Evolutionary conservation across 495 filamentous ascomycete species (phyloP).

Genomic region (Trichoderma virens): DNA sequence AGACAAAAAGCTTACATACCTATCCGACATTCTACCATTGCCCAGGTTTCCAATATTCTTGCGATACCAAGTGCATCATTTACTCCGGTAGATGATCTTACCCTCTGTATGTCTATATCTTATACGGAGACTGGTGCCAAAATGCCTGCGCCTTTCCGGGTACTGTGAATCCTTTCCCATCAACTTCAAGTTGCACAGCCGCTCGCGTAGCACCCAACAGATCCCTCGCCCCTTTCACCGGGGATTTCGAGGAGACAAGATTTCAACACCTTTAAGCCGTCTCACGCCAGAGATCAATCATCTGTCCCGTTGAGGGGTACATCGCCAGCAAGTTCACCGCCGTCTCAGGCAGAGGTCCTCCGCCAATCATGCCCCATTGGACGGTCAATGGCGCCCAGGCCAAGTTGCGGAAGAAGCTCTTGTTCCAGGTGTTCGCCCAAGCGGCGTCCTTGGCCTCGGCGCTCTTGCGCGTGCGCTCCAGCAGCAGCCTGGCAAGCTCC

Average conservation of each 20-base stretch:
- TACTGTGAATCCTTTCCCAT: not conserved
- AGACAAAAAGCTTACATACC: not conserved
- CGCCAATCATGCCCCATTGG: slow-evolving; percentile 69
- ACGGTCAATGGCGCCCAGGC: slow-evolving; percentile 55
- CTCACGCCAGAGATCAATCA: slow-evolving; percentile 57
- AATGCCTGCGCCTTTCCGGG: not conserved
- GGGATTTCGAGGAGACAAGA: not conserved
- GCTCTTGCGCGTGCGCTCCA: slow-evolving; percentile 32
- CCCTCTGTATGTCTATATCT: not conserved
- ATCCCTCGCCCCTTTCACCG: not conserved
- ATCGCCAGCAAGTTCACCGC: slow-evolving; percentile 57
- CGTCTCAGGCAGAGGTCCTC: slow-evolving; percentile 53
- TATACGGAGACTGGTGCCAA: not conserved
- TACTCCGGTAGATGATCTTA: not conserved
- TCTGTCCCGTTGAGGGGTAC: slow-evolving; percentile 57
- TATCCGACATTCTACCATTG: not conserved
- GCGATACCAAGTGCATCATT: not conserved
- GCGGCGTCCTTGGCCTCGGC: slow-evolving; percentile 32
- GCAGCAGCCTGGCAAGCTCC: slow-evolving; percentile 59
- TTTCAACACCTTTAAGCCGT: no score
- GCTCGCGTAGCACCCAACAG: not conserved
- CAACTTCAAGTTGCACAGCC: not conserved
- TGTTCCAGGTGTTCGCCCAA: slow-evolving; percentile 37
- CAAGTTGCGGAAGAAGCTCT: slow-evolving; percentile 38
- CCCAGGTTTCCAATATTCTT: not conserved